Evolutionary conservation across 306 rosid species (phyloP), one percentile per base, ranked within the genome.

Genomic region (Vigna nakashimae): DNA sequence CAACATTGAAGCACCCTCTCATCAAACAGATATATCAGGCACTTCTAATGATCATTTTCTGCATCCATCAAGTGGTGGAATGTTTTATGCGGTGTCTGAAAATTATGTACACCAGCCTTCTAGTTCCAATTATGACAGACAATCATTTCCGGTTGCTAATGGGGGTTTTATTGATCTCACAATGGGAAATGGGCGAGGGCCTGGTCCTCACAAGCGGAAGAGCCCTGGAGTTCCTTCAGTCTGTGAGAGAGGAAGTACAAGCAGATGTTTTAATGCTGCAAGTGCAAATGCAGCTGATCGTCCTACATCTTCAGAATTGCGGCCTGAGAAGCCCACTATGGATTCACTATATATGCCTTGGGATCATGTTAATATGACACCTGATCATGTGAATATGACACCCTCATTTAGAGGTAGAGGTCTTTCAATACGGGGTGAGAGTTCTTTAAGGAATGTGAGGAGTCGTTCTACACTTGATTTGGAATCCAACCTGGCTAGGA

Each of bases 201-300:
- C 84, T 80, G 92, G 88, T 46, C 90, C 84, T 80, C 89, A 87
- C 84, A 91, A 91, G 82, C 82, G 93, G 7, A 91, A 91, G 84
- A 89, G 90, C 78, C 91, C 96, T 55, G 96, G 91, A 76, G 79
- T 89, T 75, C 90, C 89, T 60, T 75, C 91, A 10, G 82, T 79
- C 56, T 67, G 80, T 77, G 96, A 90, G 82, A 88, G 91, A 83
- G 96, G 92, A 66, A 84, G 91, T 79, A 53, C 91, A 34, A 91
- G 93, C 83, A 87, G 91, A 76, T 79, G 82, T 68, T 73, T 60
- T 16, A 76, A 81, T 46, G 69, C 89, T 45, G 90, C 91, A 49
- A 84, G 87, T 84, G 86, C 96, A 53, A 84, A 88, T 84, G 86
- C 96, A 65, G 82, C 88, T 57, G 91, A 80, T 48, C 70, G 58